Conservation (phyloP, 2,329 filamentous ascomycete genomes). For the Coleophoma eucalyptorum region DNA sequence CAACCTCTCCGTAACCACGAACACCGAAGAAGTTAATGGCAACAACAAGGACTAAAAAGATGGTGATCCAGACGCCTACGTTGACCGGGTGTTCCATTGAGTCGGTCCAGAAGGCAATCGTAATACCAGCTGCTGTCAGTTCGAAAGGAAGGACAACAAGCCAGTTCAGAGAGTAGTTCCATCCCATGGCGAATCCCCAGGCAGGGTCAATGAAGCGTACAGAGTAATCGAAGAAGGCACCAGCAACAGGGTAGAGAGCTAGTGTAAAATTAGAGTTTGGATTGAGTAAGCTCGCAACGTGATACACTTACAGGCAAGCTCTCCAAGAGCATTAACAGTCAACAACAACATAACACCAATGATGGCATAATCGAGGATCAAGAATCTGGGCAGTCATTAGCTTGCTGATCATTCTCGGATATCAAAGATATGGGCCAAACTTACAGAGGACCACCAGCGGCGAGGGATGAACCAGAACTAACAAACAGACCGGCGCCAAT, state of each 20-base stretch:
- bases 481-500: conserved; percentile 48
- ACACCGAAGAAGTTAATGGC: conserved; percentile 52
- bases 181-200: conserved; percentile 93
- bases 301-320: conserved; percentile 53
- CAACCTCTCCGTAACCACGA: conserved; percentile 47
- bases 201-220: conserved; percentile 87
- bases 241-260: conserved; percentile 84
- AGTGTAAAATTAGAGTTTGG: conserved; percentile 40
- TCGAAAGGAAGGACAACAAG: conserved; percentile 47
- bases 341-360: conserved; percentile 85
- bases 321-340: conserved; percentile 83
- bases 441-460: conserved; percentile 27
- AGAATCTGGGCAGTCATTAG: not conserved
- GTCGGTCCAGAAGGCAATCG: conserved; percentile 47
- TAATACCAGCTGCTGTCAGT: conserved; percentile 49
- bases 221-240: conserved; percentile 87
- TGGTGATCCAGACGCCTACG: conserved; percentile 50
- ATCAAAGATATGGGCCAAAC: too few relatives aligned
- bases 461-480: conserved; percentile 38
- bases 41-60: conserved; percentile 49
- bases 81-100: conserved; percentile 30
- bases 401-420: too few relatives aligned
- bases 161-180: conserved; percentile 73
- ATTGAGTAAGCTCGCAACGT: not conserved
- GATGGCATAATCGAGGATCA: conserved; percentile 36